A percentile compares a stretch with the other conserved stretches of the same genome.
phyloP scores from a whole-genome alignment of 768 basidiomycete genomes.

The Boletales sp. region DNA sequence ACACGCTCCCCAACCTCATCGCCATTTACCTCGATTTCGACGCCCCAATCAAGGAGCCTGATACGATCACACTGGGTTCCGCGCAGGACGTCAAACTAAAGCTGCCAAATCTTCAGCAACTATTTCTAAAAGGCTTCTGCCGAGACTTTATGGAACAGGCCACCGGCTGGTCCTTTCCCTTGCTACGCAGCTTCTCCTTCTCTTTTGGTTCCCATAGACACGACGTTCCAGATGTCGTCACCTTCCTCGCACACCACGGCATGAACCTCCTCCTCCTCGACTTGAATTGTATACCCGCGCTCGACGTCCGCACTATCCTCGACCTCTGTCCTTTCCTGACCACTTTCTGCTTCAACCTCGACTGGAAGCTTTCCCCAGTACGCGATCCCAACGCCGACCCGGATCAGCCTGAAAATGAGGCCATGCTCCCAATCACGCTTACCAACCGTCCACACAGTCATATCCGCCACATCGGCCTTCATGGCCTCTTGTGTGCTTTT shows the following conservation, averaged over 20 bases:
- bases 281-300: slow-evolving; percentile 51
- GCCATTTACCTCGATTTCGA: slow-evolving; percentile 55
- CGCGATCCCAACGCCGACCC: slow-evolving; percentile 10
- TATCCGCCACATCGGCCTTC: slow-evolving; percentile 62
- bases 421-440: slow-evolving; percentile 36
- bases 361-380: slow-evolving; percentile 53
- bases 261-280: slow-evolving; percentile 59
- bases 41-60: slow-evolving; percentile 30
- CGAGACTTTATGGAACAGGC: slow-evolving; percentile 70
- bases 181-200: slow-evolving; percentile 55
- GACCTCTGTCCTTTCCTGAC: slow-evolving; percentile 60
- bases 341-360: slow-evolving; percentile 70
- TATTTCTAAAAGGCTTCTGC: slow-evolving; percentile 57
- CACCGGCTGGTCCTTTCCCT: slow-evolving; percentile 60
- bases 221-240: slow-evolving; percentile 55
- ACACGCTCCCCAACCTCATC: slow-evolving; percentile 54
- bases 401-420: slow-evolving; percentile 23
- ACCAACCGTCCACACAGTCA: slow-evolving; percentile 52
- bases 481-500: slow-evolving; percentile 68
- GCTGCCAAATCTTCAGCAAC: slow-evolving; percentile 56
- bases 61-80: slow-evolving; percentile 54
- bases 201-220: slow-evolving; percentile 36
- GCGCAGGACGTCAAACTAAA: slow-evolving; percentile 53
- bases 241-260: slow-evolving; percentile 62
- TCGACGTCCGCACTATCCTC: slow-evolving; percentile 58